phyloP scores from a whole-genome alignment of 441 rosid species.

The Syzygium malaccense region DNA sequence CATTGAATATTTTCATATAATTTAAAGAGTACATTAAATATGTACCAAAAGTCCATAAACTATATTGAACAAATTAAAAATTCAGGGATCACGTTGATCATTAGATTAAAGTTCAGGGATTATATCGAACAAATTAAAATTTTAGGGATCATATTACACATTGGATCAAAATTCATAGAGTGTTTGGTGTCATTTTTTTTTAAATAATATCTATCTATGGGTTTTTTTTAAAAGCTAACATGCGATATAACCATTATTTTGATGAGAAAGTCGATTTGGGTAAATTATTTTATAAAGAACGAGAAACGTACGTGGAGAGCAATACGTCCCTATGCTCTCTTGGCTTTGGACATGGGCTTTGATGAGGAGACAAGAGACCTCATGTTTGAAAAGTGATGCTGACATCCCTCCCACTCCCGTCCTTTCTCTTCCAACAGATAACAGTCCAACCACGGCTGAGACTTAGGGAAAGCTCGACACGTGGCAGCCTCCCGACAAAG shows the following conservation, averaged over 20 bases:
- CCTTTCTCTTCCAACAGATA: not conserved
- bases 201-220: not conserved
- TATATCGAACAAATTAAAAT: no score
- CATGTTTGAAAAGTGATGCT: not conserved
- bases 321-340: not conserved
- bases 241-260: not conserved
- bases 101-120: no score
- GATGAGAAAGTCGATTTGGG: not conserved
- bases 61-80: no score
- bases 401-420: not conserved
- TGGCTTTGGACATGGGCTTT: not conserved
- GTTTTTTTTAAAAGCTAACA: not conserved
- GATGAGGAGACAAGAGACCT: not conserved
- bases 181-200: no score
- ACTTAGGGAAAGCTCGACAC: not conserved
- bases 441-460: slow-evolving; percentile 7
- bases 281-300: not conserved
- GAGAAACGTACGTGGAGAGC: not conserved
- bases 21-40: no score
- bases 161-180: no score
- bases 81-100: no score
- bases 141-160: no score
- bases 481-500: not conserved
- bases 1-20: no score
- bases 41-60: no score